phyloP scores from a whole-genome alignment of 768 basidiomycete species.

The Mycena chlorophos region DNA sequence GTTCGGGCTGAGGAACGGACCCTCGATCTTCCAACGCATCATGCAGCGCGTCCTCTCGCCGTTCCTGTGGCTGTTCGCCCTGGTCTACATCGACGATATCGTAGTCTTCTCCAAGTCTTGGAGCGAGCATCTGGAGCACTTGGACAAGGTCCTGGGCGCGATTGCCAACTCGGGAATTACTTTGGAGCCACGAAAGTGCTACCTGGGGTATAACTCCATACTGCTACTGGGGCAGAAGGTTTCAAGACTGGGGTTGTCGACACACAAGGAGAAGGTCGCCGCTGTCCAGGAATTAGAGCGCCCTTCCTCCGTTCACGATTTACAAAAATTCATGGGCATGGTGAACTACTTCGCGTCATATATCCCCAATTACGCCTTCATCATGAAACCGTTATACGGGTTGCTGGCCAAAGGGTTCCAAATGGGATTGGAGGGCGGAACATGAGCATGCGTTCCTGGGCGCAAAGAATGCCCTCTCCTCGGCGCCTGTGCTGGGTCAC shows the following conservation, averaged over 20 bases:
- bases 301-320: conserved; percentile 14
- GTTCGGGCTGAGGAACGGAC: not conserved
- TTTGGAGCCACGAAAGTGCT: conserved; percentile 28
- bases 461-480: conserved; percentile 20
- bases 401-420: conserved; percentile 23
- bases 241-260: conserved; percentile 4
- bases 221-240: not conserved
- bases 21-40: conserved; percentile 1
- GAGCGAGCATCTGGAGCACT: conserved; percentile 23
- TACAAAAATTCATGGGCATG: conserved; percentile 30
- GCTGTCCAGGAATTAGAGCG: conserved; percentile 20
- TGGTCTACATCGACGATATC: conserved; percentile 7
- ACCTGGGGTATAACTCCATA: not conserved
- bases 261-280: conserved; percentile 25
- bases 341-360: conserved; percentile 29
- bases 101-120: conserved; percentile 17
- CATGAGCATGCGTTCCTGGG: conserved; percentile 22
- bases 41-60: not conserved
- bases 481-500: conserved; percentile 26
- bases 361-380: conserved; percentile 29
- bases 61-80: not conserved
- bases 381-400: conserved; percentile 25
- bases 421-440: conserved; percentile 24
- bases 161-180: conserved; percentile 23
- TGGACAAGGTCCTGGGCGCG: conserved; percentile 21